A percentile compares a stretch with the other conserved stretches of the same genome.
These are phyloP conservation scores for Fusarium denticulatum DNA, from an alignment of 2,329 filamentous ascomycete genomes.

Conservation along the genomic window DNA sequence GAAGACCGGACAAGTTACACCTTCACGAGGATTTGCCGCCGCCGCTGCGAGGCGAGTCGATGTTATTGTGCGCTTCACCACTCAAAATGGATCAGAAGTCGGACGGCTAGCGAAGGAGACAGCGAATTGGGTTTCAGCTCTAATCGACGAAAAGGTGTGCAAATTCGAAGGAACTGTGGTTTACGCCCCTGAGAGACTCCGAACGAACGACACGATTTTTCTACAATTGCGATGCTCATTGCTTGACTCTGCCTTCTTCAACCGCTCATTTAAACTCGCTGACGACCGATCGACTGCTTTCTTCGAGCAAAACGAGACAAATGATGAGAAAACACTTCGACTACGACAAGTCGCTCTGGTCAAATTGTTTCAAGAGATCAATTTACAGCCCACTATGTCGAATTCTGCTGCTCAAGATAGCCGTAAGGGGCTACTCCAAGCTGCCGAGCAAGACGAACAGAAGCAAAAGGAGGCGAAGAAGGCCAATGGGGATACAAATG, in stretches of 20 bases:
- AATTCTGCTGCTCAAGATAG: constrained; percentile 83
- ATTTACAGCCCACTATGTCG: constrained; percentile 77
- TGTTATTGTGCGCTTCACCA: constrained; percentile 92
- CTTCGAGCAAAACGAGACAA: constrained; percentile 86
- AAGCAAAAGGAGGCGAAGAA: constrained; percentile 66
- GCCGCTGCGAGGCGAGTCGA: constrained; percentile 75
- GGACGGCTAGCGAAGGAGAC: constrained; percentile 87
- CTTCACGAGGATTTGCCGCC: constrained; percentile 55
- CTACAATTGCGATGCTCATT: constrained; percentile 85
- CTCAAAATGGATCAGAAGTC: constrained; percentile 79
- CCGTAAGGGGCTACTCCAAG: constrained; percentile 83
- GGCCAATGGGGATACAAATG: constrained; percentile 8
- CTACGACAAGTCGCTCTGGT: constrained; percentile 88
- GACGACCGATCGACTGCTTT: constrained; percentile 77
- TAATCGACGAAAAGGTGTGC: constrained; percentile 92
- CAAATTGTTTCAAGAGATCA: constrained; percentile 88
- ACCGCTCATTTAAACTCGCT: constrained; percentile 65
- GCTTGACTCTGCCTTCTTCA: constrained; percentile 77
- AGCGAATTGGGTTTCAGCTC: constrained; percentile 89
- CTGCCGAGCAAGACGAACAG: constrained; percentile 88
- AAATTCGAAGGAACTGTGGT: constrained; percentile 88
- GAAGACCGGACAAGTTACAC: constrained; percentile 51
- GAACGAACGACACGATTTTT: constrained; percentile 95
- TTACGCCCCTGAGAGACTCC: constrained; percentile 83
- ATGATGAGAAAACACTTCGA: constrained; percentile 84